Evolutionary conservation across 169 alveolate species (phyloP), one percentile per base, ranked within the genome.

Genomic region (Plasmodium billcollinsi): DNA sequence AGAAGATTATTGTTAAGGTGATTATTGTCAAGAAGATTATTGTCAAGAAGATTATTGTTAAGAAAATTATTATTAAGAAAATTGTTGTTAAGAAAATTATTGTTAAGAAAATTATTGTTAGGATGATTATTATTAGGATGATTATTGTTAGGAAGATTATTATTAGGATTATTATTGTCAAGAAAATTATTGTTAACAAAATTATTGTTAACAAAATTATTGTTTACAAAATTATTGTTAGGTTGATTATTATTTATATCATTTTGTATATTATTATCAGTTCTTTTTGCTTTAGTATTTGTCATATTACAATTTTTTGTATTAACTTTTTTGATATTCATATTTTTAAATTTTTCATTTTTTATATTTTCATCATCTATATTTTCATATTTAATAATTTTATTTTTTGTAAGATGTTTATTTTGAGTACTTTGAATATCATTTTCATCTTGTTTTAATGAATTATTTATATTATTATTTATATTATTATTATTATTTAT

Each of bases 241-340:
- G 6, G 33, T 3, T 11, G 3, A 50, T 50, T 50, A n/a, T 11
- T 50, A 11, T 12, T 52, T 3, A 14, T 52, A 52, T 12, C 18
- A 52, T 52, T 52, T 14, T 14, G 7, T 14, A 12, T 11, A 52
- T 52, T 52, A 52, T 52, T 52, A 15, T 52, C 18, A 52, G 5
- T 52, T 14, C 7, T 52, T 14, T 14, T 52, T 12, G 21, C 11
- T 1, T 15, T 18, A 6, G 3, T 49, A 45, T 45, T 33, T 45
- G 20, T 45, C 7, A 62, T 18, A 14, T 18, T n/a, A 21, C 43
- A 15, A 14, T 7, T 45, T 20, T 47, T 15, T 24, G 62, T 71
- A 50, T 29, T 56, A 47, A 6, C 14, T 8, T 47, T 15, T 49
- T 75, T 74, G 52, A 14, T 56, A 33, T 75, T 75, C 1, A 9